phyloP scores from a whole-genome alignment of 2,329 filamentous ascomycete species.

The Ustilaginoidea virens region DNA sequence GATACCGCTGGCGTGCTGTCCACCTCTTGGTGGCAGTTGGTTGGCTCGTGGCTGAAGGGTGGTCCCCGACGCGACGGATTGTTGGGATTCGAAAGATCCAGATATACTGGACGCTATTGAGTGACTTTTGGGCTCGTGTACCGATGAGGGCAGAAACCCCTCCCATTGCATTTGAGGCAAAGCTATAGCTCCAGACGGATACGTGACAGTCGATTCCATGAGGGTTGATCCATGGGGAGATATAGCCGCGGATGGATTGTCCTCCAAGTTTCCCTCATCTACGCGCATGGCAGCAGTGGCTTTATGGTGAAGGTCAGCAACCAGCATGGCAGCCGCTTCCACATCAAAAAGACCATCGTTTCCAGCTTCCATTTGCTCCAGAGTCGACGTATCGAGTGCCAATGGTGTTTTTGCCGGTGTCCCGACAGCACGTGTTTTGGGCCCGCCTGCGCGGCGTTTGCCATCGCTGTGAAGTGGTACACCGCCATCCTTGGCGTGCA shows the following conservation, averaged over 20 bases:
- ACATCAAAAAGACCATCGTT: conserved; percentile 88
- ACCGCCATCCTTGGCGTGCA: conserved; percentile 95
- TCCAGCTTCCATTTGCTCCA: conserved; percentile 86
- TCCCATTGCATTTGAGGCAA: conserved; percentile 88
- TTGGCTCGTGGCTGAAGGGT: conserved; percentile 40
- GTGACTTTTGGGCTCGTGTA: conserved; percentile 58
- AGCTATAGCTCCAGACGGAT: conserved; percentile 63
- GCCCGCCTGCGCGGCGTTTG: conserved; percentile 61
- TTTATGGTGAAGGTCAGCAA: conserved; percentile 96
- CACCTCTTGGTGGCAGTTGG: conserved; percentile 54
- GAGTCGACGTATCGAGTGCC: conserved; percentile 64
- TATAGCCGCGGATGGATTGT: conserved; percentile 49
- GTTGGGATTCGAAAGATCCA: conserved; percentile 52
- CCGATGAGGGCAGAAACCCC: conserved; percentile 58
- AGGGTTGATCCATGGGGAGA: conserved; percentile 55
- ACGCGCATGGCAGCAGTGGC: conserved; percentile 55
- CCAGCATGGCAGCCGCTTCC: conserved; percentile 95
- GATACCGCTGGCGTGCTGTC: conserved; percentile 43
- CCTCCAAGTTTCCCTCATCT: conserved; percentile 39
- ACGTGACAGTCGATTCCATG: conserved; percentile 65
- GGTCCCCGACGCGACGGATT: conserved; percentile 44
- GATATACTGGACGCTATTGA: conserved; percentile 52
- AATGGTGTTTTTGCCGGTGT: conserved; percentile 63
- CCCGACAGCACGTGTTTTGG: conserved; percentile 48
- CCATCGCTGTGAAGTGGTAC: conserved; percentile 87